Evolutionary conservation across 2,329 filamentous ascomycete species (phyloP).

Genomic region (Truncatella angustata): DNA sequence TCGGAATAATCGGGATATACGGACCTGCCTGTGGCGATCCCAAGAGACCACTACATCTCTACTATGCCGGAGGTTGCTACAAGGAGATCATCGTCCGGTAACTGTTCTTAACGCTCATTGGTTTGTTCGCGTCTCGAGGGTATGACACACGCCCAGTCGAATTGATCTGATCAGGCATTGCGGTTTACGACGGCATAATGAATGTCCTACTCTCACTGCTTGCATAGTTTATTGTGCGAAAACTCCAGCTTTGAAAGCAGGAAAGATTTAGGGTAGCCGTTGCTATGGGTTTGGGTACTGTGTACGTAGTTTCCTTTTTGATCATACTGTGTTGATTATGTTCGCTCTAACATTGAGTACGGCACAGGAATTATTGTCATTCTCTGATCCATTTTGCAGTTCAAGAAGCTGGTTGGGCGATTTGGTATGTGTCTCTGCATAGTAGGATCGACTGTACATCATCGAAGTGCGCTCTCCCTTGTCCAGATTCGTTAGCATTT

Average conservation of each 20-base stretch:
- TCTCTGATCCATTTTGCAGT: not conserved
- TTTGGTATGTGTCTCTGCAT: not conserved
- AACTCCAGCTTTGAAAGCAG: not conserved
- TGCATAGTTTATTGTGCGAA: not conserved
- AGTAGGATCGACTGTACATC: not conserved
- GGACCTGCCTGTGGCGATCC: constrained; percentile 1
- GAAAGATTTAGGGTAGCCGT: constrained; percentile 5
- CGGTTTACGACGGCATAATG: constrained; percentile 2
- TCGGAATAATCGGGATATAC: not conserved
- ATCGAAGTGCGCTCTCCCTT: not conserved
- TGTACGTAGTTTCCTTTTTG: not conserved
- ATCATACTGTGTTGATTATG: not conserved
- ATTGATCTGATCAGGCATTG: not conserved
- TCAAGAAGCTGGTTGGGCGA: constrained; percentile 1
- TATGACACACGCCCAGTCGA: not conserved
- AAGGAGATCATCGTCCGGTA: not conserved
- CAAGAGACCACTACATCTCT: not conserved
- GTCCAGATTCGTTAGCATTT: not conserved
- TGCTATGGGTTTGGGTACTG: not conserved
- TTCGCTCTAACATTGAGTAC: not conserved
- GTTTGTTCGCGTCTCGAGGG: not conserved
- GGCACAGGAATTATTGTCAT: constrained; percentile 2
- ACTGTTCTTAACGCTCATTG: not conserved
- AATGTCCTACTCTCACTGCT: not conserved
- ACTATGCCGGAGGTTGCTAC: not conserved